Base-by-base conservation (phyloP, 768 basidiomycete species). In the Mycena maculata region DNA sequence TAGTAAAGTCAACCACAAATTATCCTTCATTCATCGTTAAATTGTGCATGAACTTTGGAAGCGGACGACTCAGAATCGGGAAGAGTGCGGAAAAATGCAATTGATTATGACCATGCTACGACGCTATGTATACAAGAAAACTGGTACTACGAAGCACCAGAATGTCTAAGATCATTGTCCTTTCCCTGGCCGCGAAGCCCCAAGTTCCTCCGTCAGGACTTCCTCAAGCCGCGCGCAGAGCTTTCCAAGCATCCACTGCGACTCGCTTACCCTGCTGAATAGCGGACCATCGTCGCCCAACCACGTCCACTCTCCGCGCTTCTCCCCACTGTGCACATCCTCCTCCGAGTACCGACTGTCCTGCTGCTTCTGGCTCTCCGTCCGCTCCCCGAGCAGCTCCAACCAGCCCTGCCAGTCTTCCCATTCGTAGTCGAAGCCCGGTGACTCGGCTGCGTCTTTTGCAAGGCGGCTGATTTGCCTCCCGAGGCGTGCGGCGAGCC, bases 271-370 rank as follows among this genome's bases (percentile, higher is more conserved):
- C 9, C 65, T 55, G 47, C 79, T 81, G 57, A 83, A 78, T 31
- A 84, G 70, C 23, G 83, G 82, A 10, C 83, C 81, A 0, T 81
- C 74, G 58, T 82, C 81, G 0, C 75, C 76, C 31, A 82, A 67
- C 83, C 81, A 83, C 3, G 78, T 77, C 79, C 78, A 81, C 7
- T 68, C 77, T 13, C 65, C 66, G 9, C 68, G 36, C 27, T 63
- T 63, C 55, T 67, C 56, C 27, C 11, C 71, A 74, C 15, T 71
- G 36, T 33, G 64, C 16, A 23, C 45, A 28, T 28, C 68, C 44
- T 45, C 59, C 55, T 22, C 45, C 56, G 47, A 45, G 6, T 25
- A 13, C 10, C 27, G 36, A 57, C 44, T 30, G 38, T 59, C 38
- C 23, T 45, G 23, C 31, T 28, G 49, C n/a, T 66, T 67, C 58